phyloP scores from a whole-genome alignment of 345 rosid genomes.

The Rubroshorea leprosula region DNA sequence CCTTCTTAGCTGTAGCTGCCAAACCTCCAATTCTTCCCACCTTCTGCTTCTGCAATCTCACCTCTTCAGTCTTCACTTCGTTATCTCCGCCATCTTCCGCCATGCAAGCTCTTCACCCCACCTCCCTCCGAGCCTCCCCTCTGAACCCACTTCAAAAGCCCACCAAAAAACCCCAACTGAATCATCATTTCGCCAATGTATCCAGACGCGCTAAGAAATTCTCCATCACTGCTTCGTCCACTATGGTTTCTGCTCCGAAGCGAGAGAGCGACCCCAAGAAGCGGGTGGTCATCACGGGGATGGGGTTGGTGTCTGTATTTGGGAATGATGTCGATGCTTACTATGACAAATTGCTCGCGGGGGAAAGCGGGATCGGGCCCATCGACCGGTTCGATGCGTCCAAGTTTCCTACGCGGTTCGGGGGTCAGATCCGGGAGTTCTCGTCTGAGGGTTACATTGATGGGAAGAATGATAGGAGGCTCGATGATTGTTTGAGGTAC shows the following conservation, averaged over 20 bases:
- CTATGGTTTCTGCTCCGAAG: slow-evolving; percentile 64
- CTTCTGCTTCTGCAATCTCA: not conserved
- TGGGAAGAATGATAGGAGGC: slow-evolving; percentile 91
- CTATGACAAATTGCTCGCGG: slow-evolving; percentile 77
- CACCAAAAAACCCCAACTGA: slow-evolving; percentile 24
- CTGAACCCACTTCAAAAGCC: slow-evolving; percentile 38
- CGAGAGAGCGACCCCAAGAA: slow-evolving; percentile 94
- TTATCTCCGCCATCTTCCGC: slow-evolving; percentile 14
- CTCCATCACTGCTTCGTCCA: slow-evolving; percentile 44
- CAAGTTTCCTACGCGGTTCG: slow-evolving; percentile 93
- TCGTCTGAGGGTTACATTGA: slow-evolving; percentile 73
- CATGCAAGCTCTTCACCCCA: slow-evolving; percentile 71
- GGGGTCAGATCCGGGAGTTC: slow-evolving; percentile 98
- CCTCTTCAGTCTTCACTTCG: slow-evolving; percentile 28
- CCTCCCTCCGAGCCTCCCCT: slow-evolving; percentile 55
- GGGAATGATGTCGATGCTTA: slow-evolving; percentile 84
- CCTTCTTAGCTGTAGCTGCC: too few species aligned
- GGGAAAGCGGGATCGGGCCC: slow-evolving; percentile 82
- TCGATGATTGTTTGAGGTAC: slow-evolving; percentile 94
- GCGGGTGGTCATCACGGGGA: slow-evolving; percentile 91
- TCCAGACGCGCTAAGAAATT: slow-evolving; percentile 26
- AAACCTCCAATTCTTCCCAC: not conserved
- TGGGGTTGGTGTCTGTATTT: slow-evolving; percentile 92
- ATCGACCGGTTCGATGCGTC: slow-evolving; percentile 97
- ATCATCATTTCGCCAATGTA: slow-evolving; percentile 23